phyloP scores from a whole-genome alignment of 176 grass and related monocot genomes.

The Hordeum marinum region DNA sequence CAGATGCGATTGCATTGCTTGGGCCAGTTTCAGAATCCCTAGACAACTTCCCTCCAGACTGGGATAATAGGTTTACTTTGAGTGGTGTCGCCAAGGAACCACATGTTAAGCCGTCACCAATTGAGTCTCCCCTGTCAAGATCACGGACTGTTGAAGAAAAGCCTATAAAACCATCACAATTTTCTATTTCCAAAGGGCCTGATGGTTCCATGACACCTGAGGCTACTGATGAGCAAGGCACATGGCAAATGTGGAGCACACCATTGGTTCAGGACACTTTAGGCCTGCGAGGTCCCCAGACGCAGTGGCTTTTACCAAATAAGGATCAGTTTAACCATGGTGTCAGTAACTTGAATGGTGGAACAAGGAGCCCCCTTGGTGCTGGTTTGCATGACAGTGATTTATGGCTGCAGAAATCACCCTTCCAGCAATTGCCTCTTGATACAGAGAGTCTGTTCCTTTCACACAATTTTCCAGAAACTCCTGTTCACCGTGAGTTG shows the following conservation, averaged over 20 bases:
- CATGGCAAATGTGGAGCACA: slow-evolving; percentile 88
- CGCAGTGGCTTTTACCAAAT: slow-evolving; percentile 46
- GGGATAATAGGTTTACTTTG: slow-evolving; percentile 40
- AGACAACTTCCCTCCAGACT: slow-evolving; percentile 58
- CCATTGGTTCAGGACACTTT: slow-evolving; percentile 77
- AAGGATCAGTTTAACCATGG: slow-evolving; percentile 43
- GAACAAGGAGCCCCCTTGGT: slow-evolving; percentile 26
- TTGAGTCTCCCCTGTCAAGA: slow-evolving; percentile 69
- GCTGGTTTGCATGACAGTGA: slow-evolving; percentile 41
- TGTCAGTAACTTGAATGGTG: slow-evolving; percentile 44
- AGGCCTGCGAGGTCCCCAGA: slow-evolving; percentile 54
- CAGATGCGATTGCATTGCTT: slow-evolving; percentile 69
- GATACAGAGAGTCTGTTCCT: slow-evolving; percentile 61
- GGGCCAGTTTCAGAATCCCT: slow-evolving; percentile 77
- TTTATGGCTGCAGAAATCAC: slow-evolving; percentile 45
- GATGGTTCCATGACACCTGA: slow-evolving; percentile 37
- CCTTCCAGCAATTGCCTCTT: slow-evolving; percentile 50
- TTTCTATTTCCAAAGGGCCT: slow-evolving; percentile 22
- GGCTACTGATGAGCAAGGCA: slow-evolving; percentile 51
- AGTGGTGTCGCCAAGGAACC: slow-evolving; percentile 37
- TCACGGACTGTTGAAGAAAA: slow-evolving; percentile 55
- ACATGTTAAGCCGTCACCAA: slow-evolving; percentile 76
- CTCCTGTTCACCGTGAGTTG: slow-evolving; percentile 30
- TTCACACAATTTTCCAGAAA: slow-evolving; percentile 52
- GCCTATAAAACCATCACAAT: slow-evolving; percentile 17